Base-by-base conservation (phyloP, 176 grass and related monocot species). In the Lolium perenne region DNA sequence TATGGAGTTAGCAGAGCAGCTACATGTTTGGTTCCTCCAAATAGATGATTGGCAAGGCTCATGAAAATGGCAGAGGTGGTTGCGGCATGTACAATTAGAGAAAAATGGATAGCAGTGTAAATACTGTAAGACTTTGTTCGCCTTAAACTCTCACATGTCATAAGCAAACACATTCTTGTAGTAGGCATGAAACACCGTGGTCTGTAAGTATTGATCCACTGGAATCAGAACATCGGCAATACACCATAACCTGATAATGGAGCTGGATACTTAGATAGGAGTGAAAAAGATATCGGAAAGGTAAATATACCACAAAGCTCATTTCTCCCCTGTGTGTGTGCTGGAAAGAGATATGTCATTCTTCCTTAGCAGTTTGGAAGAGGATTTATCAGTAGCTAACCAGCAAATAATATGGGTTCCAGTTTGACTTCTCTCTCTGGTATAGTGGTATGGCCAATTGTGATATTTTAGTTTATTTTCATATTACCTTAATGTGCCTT, bases 121-220 rank as follows among this genome's bases (percentile, higher is more conserved):
- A n/a, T 45, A 71, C 40, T 71, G 9, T 70, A 43, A 20, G 3
- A 5, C 67, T 68, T 38, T 68, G 2, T 68, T 38, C 65, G 67
- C 67, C 40, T 71, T n/a, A 38, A 45, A 43, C 32, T n/a, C 38
- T 43, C 67, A 71, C 18, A 43, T 41, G 17, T 66, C 69, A 73
- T 0, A 48, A 23, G 70, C 10, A 73, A 25, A 47, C 43, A 7
- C n/a, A 48, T 73, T 73, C 70, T 23, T 73, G 70, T 71, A 71
- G 18, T 71, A 12, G 40, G 40, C 38, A 46, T 9, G 68, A 38
- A 65, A 65, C 12, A 65, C 62, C 6, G 14, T 16, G 25, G 5
- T 43, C 41, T 66, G 63, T 38, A 71, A 71, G 38, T 71, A 43
- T 71, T n/a, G 67, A 71, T 71, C 38, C 67, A 41, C 67, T 71